Evolutionary conservation across 108 stramenopile genomes (phyloP).

Genomic region (Stephanodiscus minutulus): DNA sequence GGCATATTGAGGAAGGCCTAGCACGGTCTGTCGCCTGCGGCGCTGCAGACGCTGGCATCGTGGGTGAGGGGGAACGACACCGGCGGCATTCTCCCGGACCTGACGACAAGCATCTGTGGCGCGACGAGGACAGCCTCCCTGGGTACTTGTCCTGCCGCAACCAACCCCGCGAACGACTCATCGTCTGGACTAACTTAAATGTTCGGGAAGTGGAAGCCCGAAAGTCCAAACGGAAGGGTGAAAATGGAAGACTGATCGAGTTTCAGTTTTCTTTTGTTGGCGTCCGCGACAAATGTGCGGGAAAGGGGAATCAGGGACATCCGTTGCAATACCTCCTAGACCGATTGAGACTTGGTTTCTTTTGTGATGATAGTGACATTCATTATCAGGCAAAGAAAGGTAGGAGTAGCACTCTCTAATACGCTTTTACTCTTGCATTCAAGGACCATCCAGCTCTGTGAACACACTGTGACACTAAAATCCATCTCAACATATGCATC

Average conservation of each 20-base stretch:
- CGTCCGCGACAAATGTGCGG: neutral
- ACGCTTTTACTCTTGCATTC: too few relatives aligned
- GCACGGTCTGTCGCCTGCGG: neutral
- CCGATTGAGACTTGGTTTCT: neutral
- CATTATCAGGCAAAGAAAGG: too few relatives aligned
- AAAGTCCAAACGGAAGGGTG: neutral
- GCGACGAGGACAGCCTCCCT: too few relatives aligned
- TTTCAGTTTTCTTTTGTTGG: neutral
- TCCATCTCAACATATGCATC: too few relatives aligned
- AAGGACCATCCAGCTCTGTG: too few relatives aligned
- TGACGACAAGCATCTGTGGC: neutral
- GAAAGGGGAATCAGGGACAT: neutral
- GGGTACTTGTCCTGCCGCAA: neutral
- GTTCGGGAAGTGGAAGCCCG: neutral
- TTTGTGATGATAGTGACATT: neutral
- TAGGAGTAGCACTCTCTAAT: too few relatives aligned
- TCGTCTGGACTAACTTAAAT: neutral
- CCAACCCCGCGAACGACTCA: neutral
- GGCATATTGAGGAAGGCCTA: too few relatives aligned
- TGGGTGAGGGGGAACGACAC: too few relatives aligned
- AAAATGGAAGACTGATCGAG: conserved; percentile 4
- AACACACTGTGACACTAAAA: too few relatives aligned
- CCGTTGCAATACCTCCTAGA: neutral
- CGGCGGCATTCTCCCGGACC: neutral
- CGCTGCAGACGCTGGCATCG: too few relatives aligned